These are phyloP conservation scores for Coemansia sp. DNA, from an alignment of 192 early-diverging fungal species.

Conservation along the genomic window DNA sequence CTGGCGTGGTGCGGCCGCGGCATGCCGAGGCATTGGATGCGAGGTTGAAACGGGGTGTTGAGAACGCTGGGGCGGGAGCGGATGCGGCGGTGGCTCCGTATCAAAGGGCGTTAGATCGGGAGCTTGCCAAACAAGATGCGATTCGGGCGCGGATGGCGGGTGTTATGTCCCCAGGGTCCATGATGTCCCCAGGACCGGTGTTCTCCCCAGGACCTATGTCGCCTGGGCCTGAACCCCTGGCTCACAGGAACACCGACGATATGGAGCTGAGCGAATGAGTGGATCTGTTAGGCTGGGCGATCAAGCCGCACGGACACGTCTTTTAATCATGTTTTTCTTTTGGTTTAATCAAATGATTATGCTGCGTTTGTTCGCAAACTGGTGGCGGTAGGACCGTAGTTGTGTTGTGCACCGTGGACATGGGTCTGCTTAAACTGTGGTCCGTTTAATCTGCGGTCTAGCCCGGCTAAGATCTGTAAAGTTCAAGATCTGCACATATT, in stretches of 20 bases:
- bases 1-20: slow-evolving; percentile 44
- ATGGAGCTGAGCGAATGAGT: slow-evolving; percentile 20
- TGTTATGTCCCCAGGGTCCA: slow-evolving; percentile 9
- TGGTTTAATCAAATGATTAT: neutral
- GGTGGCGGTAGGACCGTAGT: slow-evolving; percentile 64
- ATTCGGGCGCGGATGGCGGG: slow-evolving; percentile 42
- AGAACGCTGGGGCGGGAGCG: slow-evolving; percentile 8
- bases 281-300: slow-evolving; percentile 10
- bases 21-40: slow-evolving; percentile 31
- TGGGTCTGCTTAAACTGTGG: slow-evolving; percentile 59
- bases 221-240: neutral
- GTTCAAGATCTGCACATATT: no score
- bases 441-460: no score
- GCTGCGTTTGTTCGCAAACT: slow-evolving; percentile 20
- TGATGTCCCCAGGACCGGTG: slow-evolving; percentile 2
- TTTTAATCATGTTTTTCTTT: neutral
- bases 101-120: slow-evolving; percentile 36
- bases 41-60: slow-evolving; percentile 1
- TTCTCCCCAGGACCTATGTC: neutral
- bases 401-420: slow-evolving; percentile 58
- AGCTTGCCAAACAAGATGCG: slow-evolving; percentile 40
- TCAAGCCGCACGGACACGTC: neutral
- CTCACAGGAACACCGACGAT: neutral
- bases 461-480: no score
- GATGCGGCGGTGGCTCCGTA: slow-evolving; percentile 32